phyloP scores from a whole-genome alignment of 2,329 filamentous ascomycete genomes.

The Botrytis paeoniae region DNA sequence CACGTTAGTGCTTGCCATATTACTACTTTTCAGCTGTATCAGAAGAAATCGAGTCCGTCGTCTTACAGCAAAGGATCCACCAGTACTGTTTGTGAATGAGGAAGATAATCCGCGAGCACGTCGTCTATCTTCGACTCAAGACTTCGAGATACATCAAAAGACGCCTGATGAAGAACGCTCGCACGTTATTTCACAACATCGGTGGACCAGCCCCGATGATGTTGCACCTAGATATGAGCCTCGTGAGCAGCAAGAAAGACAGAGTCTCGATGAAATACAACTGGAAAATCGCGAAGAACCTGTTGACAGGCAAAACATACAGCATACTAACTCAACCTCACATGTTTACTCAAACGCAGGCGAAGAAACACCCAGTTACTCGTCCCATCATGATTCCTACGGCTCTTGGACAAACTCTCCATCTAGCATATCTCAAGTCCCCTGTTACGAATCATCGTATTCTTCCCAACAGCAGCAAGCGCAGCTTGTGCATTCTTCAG shows the following conservation, averaged over 20 bases:
- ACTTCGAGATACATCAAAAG: background rate
- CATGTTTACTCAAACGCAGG: background rate
- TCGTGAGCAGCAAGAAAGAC: background rate
- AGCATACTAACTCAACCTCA: background rate
- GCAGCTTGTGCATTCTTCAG: background rate
- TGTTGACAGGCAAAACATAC: background rate
- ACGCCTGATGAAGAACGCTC: background rate
- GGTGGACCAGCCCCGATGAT: background rate
- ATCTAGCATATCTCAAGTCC: background rate
- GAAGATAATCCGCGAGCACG: background rate
- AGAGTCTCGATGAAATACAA: background rate
- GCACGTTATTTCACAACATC: background rate
- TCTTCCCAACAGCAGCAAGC: background rate
- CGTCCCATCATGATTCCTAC: background rate
- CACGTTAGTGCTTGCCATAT: background rate
- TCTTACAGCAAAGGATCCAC: background rate
- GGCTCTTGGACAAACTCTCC: background rate
- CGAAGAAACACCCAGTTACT: background rate
- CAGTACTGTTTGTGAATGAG: background rate
- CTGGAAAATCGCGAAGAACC: background rate
- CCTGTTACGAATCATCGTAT: background rate
- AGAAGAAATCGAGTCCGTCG: background rate
- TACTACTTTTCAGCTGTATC: background rate
- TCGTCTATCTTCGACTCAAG: background rate
- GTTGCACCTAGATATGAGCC: background rate